Evolutionary conservation across 2,329 filamentous ascomycete genomes (phyloP), one percentile per base, ranked within the genome.

Genomic region (Beauveria caledonica): DNA sequence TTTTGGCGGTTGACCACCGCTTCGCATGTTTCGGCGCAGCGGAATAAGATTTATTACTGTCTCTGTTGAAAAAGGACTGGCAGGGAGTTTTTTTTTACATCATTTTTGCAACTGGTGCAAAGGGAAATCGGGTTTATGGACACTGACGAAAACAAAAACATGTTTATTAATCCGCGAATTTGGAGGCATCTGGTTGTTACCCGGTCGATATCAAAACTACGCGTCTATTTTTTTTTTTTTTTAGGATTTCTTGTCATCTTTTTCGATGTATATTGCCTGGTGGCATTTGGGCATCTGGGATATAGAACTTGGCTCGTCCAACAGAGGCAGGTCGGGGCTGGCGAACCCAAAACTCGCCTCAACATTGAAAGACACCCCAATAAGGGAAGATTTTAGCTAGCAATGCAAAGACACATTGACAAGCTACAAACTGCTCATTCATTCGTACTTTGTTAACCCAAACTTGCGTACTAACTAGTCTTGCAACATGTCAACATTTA

Each of bases 1-100:
- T 51, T 51, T 44, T 8, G 33, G 56, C 56, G 56, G 56, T 60
- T 49, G 48, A 61, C 62, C 62, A 57, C 53, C 51, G 59, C 48
- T 40, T 58, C 56, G 61, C 53, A 52, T 58, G 48, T 60, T 45
- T 60, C 23, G 44, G 51, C 57, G 60, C 62, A 51, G 55, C 27
- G 29, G 51, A 46, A 29, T 3, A 49, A 60, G 40, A 51, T 62
- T 49, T 60, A 21, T 48, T 45, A 42, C 29, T 62, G 33, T 49
- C 45, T 59, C 46, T 59, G 48, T 62, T 60, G 62, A 56, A 61
- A 61, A 60, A 45, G 62, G 58, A 46, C 40, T 49, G n/a, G 54
- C 51, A 54, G n/a, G 54, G 42, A 50, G 59, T 46, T 60, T 46
- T 36, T 53, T 42, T 36, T 25, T 48, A 2, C 6, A 15, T 50